A percentile compares a stretch with the other conserved stretches of the same genome.
Evolutionary conservation across 306 rosid genomes (phyloP).

Genomic region (Lathyrus oleraceus): DNA sequence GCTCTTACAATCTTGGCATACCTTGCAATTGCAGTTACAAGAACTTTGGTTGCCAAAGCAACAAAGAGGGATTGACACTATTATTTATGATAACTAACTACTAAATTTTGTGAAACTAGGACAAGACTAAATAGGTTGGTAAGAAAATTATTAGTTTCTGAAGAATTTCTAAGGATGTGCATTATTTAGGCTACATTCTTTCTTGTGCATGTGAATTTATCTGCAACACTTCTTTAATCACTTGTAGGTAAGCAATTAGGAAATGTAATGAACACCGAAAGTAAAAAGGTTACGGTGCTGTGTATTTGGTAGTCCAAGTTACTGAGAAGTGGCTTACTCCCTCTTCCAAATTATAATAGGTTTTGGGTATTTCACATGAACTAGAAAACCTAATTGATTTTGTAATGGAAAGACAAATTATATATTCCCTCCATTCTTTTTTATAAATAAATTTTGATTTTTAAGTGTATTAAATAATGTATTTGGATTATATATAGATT

Average conservation of each 20-base stretch:
- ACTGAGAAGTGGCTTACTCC: background rate
- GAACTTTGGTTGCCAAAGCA: constrained; percentile 59
- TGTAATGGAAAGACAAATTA: too few relatives aligned
- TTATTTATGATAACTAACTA: constrained; percentile 8
- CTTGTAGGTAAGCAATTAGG: constrained; percentile 23
- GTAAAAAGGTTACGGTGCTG: background rate
- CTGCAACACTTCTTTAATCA: constrained; percentile 5
- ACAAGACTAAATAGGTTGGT: constrained; percentile 23
- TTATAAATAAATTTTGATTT: too few relatives aligned
- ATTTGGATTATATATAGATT: too few relatives aligned
- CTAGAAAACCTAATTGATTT: too few relatives aligned
- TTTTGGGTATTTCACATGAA: too few relatives aligned
- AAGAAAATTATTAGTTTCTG: constrained; percentile 25
- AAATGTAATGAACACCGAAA: constrained; percentile 31
- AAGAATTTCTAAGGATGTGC: constrained; percentile 42
- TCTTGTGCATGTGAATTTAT: constrained; percentile 41
- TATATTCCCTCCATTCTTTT: too few relatives aligned
- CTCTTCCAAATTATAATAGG: too few relatives aligned
- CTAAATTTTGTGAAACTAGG: constrained; percentile 37
- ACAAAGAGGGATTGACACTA: constrained; percentile 67
- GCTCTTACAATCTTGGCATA: constrained; percentile 63
- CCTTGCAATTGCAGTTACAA: constrained; percentile 56
- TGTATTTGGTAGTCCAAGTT: background rate
- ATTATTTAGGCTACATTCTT: constrained; percentile 50
- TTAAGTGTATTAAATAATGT: too few relatives aligned